Evolutionary conservation across 2,329 filamentous ascomycete genomes (phyloP).

Genomic region (Fusarium sp.): DNA sequence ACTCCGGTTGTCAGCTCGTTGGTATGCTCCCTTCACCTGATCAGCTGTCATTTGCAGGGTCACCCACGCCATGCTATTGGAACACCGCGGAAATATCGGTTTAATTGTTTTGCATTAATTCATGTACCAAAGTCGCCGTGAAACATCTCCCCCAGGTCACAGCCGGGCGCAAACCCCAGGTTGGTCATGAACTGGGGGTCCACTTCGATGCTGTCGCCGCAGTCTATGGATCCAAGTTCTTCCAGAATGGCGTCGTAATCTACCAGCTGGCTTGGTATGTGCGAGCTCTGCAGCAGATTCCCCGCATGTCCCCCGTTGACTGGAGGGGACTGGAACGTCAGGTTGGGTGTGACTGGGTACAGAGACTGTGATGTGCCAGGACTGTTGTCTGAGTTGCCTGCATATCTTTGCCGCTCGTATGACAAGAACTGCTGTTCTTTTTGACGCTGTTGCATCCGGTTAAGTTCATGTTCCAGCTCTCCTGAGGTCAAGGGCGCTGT

Average conservation of each 20-base stretch:
- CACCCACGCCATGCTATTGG: not conserved
- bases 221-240: constrained; percentile 64
- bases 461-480: constrained; percentile 39
- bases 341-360: constrained; percentile 40
- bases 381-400: constrained; percentile 32
- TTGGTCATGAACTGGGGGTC: constrained; percentile 76
- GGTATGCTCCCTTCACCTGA: not conserved
- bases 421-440: constrained; percentile 37
- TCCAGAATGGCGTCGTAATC: constrained; percentile 66
- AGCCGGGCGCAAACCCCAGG: constrained; percentile 72
- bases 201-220: constrained; percentile 61
- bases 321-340: constrained; percentile 42
- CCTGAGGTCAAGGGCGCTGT: constrained; percentile 37
- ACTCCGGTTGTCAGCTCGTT: no score
- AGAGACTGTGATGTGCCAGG: constrained; percentile 37
- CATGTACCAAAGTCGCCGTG: constrained; percentile 53
- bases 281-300: constrained; percentile 34
- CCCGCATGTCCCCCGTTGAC: constrained; percentile 35
- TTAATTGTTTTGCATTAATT: constrained; percentile 35
- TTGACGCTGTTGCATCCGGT: constrained; percentile 36
- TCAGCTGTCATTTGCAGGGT: not conserved
- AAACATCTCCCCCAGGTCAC: constrained; percentile 67
- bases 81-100: constrained; percentile 8
- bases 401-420: constrained; percentile 38
- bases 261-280: constrained; percentile 44